phyloP scores from a whole-genome alignment of 108 stramenopile genomes.

The Discostella stelligeroides region DNA sequence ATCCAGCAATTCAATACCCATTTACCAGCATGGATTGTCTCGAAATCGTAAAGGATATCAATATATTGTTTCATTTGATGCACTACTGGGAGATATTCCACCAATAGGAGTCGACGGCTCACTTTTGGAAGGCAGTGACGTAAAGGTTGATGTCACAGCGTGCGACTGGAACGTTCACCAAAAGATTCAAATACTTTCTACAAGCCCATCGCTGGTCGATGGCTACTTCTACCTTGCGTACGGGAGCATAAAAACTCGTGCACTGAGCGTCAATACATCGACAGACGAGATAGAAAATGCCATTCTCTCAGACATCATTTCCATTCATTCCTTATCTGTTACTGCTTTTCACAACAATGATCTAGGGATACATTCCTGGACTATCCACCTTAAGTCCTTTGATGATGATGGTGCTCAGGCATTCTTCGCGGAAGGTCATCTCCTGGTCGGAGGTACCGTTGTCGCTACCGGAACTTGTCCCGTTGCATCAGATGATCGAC shows the following conservation, averaged over 20 bases:
- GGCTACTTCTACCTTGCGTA: slow-evolving; percentile 64
- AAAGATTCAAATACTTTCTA: slow-evolving; percentile 18
- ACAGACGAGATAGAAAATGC: slow-evolving; percentile 45
- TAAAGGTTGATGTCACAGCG: slow-evolving; percentile 40
- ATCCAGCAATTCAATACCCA: slow-evolving; percentile 17
- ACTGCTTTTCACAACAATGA: slow-evolving; percentile 4
- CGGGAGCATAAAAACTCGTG: slow-evolving; percentile 41
- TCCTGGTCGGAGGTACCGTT: slow-evolving; percentile 33
- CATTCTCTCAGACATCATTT: slow-evolving; percentile 44
- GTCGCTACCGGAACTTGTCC: slow-evolving; percentile 31
- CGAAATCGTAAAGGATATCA: slow-evolving; percentile 55
- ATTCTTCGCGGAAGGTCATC: slow-evolving; percentile 49
- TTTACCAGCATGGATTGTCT: slow-evolving; percentile 46
- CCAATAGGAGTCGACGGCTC: slow-evolving; percentile 49
- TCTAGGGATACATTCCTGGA: slow-evolving; percentile 12
- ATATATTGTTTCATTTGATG: slow-evolving; percentile 77
- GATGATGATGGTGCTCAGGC: slow-evolving; percentile 16
- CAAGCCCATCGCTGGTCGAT: slow-evolving; percentile 15
- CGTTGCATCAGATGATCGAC: slow-evolving; percentile 10
- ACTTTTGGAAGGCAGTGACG: slow-evolving; percentile 32
- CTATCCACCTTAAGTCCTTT: slow-evolving; percentile 20
- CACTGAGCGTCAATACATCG: slow-evolving; percentile 43
- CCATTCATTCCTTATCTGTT: slow-evolving; percentile 49
- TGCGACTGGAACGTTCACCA: slow-evolving; percentile 63
- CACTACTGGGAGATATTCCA: slow-evolving; percentile 63